Conservation (phyloP, 345 rosid species). For the Laguncularia racemosa region DNA sequence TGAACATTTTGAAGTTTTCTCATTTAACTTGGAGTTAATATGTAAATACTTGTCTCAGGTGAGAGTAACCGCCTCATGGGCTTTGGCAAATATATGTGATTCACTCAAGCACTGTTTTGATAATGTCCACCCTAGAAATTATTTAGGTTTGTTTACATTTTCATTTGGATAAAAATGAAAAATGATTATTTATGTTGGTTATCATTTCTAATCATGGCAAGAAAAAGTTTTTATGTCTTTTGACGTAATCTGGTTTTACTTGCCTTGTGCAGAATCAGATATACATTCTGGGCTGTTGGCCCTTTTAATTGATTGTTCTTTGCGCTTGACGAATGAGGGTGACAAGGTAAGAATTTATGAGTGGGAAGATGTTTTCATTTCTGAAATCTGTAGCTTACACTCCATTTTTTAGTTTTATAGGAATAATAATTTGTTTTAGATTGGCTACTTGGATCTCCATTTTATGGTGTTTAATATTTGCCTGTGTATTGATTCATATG, state of each 20-base stretch:
- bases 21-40: conserved; percentile 12
- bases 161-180: neutral
- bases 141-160: conserved; percentile 22
- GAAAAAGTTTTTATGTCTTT: conserved; percentile 4
- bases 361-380: neutral
- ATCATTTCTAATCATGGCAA: neutral
- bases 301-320: conserved; percentile 57
- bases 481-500: no score
- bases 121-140: conserved; percentile 30
- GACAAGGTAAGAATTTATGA: conserved; percentile 63
- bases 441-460: no score
- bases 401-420: neutral
- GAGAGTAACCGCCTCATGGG: conserved; percentile 90
- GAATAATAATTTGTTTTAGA: no score
- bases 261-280: conserved; percentile 27
- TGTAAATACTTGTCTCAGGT: conserved; percentile 43
- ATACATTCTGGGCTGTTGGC: conserved; percentile 20
- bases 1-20: conserved; percentile 7
- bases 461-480: no score
- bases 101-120: conserved; percentile 49
- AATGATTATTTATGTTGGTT: neutral
- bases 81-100: conserved; percentile 87
- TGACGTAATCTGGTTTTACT: conserved; percentile 5
- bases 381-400: neutral
- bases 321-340: conserved; percentile 73